Evolutionary conservation across 768 basidiomycete species (phyloP).

Genomic region (Podaxis sp.): DNA sequence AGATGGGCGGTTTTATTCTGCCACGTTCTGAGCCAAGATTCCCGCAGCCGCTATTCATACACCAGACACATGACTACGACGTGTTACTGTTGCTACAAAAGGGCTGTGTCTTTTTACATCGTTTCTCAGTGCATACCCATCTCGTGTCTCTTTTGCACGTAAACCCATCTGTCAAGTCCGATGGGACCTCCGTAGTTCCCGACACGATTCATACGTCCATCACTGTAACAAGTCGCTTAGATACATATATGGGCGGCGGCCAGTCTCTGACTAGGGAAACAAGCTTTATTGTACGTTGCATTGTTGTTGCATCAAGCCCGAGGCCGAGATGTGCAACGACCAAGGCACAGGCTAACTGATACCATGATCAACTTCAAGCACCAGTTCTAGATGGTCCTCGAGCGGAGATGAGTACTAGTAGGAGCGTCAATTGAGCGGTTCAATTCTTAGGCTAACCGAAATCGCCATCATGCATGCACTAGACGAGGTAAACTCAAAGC

Average conservation of each 20-base stretch:
- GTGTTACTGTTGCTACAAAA: conserved; percentile 4
- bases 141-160: background rate
- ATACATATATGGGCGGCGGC: background rate
- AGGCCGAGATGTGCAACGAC: background rate
- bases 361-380: background rate
- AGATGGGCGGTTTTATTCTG: background rate
- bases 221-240: conserved; percentile 7
- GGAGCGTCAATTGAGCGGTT: background rate
- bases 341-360: background rate
- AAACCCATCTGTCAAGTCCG: conserved; percentile 6
- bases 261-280: background rate
- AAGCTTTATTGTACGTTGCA: background rate
- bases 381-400: background rate
- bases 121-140: background rate
- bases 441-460: background rate
- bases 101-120: background rate
- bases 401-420: background rate
- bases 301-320: background rate
- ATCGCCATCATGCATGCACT: background rate
- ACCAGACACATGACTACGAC: conserved; percentile 1
- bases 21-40: conserved; percentile 6
- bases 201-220: background rate
- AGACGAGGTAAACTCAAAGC: background rate
- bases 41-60: conserved; percentile 2
- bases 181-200: conserved; percentile 6